These are phyloP conservation scores for Phialophora expanda DNA, from an alignment of 2,329 filamentous ascomycete species.

Conservation along the genomic window DNA sequence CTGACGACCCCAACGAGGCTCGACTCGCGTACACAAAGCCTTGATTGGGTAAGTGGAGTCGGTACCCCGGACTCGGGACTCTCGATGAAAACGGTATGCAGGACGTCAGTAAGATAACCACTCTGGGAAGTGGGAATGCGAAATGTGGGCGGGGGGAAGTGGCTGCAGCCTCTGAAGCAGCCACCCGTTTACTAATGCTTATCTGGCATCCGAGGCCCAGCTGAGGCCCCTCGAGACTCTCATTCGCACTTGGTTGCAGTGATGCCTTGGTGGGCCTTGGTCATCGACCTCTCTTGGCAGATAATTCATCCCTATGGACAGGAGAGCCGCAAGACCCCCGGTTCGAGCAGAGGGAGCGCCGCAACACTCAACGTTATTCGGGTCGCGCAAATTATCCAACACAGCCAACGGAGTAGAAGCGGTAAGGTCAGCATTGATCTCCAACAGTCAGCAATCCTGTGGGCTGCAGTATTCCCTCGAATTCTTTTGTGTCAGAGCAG, in stretches of 20 bases:
- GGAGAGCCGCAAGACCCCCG: background rate
- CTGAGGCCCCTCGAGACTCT: background rate
- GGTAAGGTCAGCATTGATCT: conserved; percentile 8
- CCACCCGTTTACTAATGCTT: background rate
- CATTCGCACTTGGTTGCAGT: background rate
- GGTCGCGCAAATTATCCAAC: background rate
- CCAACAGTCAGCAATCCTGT: conserved; percentile 10
- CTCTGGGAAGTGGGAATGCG: background rate
- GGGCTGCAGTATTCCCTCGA: background rate
- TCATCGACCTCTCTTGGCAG: background rate
- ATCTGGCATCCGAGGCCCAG: background rate
- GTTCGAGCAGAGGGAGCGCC: background rate
- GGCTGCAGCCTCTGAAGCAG: background rate
- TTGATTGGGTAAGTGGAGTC: background rate
- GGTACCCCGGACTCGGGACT: background rate
- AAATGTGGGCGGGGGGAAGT: background rate
- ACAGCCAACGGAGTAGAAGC: background rate
- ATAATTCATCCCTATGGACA: background rate
- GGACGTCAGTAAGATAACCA: background rate
- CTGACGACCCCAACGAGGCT: background rate
- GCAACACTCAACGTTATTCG: background rate
- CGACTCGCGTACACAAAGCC: background rate
- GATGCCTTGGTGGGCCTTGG: background rate
- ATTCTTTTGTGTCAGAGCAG: conserved; percentile 2
- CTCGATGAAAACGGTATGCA: background rate